A percentile compares a stretch with the other conserved stretches of the same genome.
phyloP scores from a whole-genome alignment of 23 red algal genomes.

The Cyanidium caldarium region DNA sequence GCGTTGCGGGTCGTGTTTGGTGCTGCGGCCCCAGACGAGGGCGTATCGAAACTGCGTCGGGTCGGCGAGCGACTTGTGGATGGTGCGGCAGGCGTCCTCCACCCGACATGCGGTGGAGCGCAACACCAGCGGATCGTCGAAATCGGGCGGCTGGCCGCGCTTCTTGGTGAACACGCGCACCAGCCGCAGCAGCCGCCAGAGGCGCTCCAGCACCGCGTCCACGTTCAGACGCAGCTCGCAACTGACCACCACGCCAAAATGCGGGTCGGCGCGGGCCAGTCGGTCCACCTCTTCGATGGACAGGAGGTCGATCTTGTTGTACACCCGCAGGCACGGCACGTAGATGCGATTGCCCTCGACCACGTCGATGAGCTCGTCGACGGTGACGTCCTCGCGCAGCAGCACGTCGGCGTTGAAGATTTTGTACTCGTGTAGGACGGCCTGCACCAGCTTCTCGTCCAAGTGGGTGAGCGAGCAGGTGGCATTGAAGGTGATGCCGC shows the following conservation, averaged over 20 bases:
- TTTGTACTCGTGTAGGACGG: conserved; percentile 68
- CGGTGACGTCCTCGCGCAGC: conserved; percentile 41
- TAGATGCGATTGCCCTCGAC: conserved; percentile 93
- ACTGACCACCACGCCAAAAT: conserved; percentile 61
- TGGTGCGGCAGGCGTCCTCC: conserved; percentile 16
- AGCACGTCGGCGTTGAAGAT: conserved; percentile 83
- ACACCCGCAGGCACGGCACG: conserved; percentile 69
- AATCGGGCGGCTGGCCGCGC: conserved; percentile 51
- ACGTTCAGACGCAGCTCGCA: conserved; percentile 72
- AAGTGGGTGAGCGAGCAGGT: conserved; percentile 44
- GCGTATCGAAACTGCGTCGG: conserved; percentile 56
- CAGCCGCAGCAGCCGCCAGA: conserved; percentile 70
- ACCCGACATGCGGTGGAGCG: conserved; percentile 6
- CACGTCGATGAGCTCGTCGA: conserved; percentile 93
- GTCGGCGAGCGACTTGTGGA: conserved; percentile 11
- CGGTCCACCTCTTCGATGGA: conserved; percentile 87
- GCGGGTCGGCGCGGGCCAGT: conserved; percentile 22
- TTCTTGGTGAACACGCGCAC: conserved; percentile 98
- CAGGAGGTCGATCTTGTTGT: conserved; percentile 92
- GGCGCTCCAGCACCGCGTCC: conserved; percentile 68
- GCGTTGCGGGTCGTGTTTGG: conserved; percentile 86
- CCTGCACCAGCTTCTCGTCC: conserved; percentile 38
- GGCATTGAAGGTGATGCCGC: conserved; percentile 76
- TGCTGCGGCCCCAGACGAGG: conserved; percentile 69
- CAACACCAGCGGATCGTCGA: conserved; percentile 78